Evolutionary conservation across 1,284 basidiomycete species (phyloP), one percentile per base, ranked within the genome.

Genomic region (Trichosporon sp.): DNA sequence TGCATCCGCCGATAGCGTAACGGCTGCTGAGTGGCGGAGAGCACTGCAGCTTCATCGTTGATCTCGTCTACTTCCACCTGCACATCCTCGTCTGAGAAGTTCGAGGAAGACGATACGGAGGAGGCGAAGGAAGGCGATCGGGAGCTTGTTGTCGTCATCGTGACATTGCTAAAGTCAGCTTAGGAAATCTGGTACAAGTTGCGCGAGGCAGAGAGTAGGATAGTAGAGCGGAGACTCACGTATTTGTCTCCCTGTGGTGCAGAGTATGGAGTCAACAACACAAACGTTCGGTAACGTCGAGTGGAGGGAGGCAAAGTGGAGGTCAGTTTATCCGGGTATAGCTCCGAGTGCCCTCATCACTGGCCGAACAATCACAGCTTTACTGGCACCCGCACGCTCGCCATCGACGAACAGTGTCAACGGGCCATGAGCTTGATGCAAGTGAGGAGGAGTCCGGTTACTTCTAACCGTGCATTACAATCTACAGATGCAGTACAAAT

Each of bases 391-490:
- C 26, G 26, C 26, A 26, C 26, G 26, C 26, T 26, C 26, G 26
- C 26, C 26, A 26, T 11, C 19, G 2, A 54, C 4, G n/a, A 54
- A 5, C 35, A 37, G 6, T 7, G 35, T 37, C 35, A 26, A 26
- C 26, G 26, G 26, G 26, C 26, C 26, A 26, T 26, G 26, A 26
- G 26, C 26, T 26, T 26, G 26, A 26, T 26, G 26, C 26, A 26
- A 26, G 26, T 2, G 26, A 16, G 51, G 14, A 19, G 46, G 8
- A 10, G 11, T 6, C 2, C 10, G 19, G 19, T 7, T 54, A 19
- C 6, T 16, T 54, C 51, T 54, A 19, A 54, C 21, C 51, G 19
- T 54, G 51, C 51, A 54, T 54, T 54, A 54, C 51, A 54, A 19
- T 26, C 26, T 54, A 54, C 21, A 54, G 51, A 54, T 54, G 51